phyloP scores from a whole-genome alignment of 345 rosid genomes.

The Rhodamnia rubescens region DNA sequence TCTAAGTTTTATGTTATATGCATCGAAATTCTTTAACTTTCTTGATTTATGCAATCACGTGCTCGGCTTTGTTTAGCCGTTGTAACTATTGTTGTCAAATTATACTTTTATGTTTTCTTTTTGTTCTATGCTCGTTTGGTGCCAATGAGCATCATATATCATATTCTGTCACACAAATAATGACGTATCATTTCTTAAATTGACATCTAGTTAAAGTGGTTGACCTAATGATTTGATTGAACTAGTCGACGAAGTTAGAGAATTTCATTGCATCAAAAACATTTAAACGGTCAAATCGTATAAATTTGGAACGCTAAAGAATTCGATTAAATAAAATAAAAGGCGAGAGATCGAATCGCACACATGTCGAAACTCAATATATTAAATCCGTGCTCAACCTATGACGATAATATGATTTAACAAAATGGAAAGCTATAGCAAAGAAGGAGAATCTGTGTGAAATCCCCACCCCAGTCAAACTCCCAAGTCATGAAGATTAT shows the following conservation, averaged over 20 bases:
- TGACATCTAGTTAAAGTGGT: background rate
- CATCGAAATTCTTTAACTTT: background rate
- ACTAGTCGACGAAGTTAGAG: background rate
- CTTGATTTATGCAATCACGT: fast-evolving
- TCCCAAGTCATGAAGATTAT: too few species aligned
- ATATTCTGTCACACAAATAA: background rate
- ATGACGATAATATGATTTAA: background rate
- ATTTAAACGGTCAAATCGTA: background rate
- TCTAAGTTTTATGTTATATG: fast-evolving
- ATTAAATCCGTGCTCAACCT: background rate
- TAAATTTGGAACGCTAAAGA: too few species aligned
- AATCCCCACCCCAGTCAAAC: background rate
- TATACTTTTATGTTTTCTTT: background rate
- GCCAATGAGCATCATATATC: background rate
- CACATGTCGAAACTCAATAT: background rate
- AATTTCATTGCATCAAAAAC: background rate
- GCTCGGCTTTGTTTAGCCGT: background rate
- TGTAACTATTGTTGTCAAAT: background rate
- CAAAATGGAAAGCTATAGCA: background rate
- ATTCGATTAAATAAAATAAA: background rate
- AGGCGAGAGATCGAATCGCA: background rate
- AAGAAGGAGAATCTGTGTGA: background rate
- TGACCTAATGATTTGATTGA: fast-evolving
- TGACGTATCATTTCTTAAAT: background rate
- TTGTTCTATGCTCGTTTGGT: background rate